Conservation (phyloP, 257 asterid species). For the Nicotiana tabacum region DNA sequence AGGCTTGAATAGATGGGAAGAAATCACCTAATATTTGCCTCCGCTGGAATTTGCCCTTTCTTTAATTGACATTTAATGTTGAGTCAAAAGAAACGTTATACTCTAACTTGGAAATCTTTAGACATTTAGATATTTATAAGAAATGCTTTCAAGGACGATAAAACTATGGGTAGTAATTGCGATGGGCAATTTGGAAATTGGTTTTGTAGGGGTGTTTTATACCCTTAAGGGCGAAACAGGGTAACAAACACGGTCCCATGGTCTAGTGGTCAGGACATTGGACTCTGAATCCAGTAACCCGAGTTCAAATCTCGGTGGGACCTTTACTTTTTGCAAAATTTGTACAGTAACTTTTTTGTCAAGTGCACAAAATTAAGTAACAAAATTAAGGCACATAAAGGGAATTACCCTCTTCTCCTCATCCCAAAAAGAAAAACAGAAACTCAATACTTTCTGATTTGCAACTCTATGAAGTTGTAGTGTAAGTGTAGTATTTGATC, state of each 20-base stretch:
- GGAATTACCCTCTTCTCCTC: not conserved
- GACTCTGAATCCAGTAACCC: conserved; percentile 52
- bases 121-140: not conserved
- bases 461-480: not conserved
- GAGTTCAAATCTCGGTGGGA: conserved; percentile 35
- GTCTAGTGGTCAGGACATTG: conserved; percentile 47
- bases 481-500: too few relatives aligned
- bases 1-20: too few relatives aligned
- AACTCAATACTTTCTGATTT: not conserved
- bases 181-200: not conserved
- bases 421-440: not conserved
- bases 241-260: conserved; percentile 15
- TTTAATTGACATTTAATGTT: too few relatives aligned
- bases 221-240: accelerated
- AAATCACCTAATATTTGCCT: too few relatives aligned
- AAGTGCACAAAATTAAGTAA: not conserved
- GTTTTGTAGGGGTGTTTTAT: too few relatives aligned
- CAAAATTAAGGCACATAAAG: not conserved
- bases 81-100: too few relatives aligned
- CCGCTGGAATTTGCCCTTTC: too few relatives aligned
- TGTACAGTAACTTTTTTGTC: not conserved
- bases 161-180: not conserved
- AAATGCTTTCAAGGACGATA: not conserved
- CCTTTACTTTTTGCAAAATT: not conserved
- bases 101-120: not conserved